phyloP scores from a whole-genome alignment of 192 early-diverging fungal species.

The Podila epigama region DNA sequence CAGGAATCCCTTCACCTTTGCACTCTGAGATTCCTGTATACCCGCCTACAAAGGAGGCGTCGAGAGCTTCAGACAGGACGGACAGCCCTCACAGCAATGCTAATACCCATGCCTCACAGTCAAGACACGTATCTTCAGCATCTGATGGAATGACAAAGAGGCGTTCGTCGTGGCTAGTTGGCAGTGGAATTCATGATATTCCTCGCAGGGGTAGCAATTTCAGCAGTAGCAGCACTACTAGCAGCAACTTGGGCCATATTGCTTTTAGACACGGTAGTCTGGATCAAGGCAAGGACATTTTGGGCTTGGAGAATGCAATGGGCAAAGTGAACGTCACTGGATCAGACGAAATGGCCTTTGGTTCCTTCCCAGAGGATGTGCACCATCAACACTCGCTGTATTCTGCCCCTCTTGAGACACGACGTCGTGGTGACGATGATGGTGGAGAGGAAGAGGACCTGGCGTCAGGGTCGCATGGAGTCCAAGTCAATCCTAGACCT shows the following conservation, averaged over 20 bases:
- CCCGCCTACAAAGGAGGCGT: slow-evolving; percentile 5
- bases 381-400: slow-evolving; percentile 46
- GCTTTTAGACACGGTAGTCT: slow-evolving; percentile 46
- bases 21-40: slow-evolving; percentile 40
- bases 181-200: neutral
- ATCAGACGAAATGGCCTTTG: slow-evolving; percentile 22
- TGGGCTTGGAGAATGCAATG: slow-evolving; percentile 41
- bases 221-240: slow-evolving; percentile 6
- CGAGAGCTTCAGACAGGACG: slow-evolving; percentile 1
- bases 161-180: slow-evolving; percentile 17
- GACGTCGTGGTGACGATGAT: neutral
- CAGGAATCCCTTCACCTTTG: slow-evolving; percentile 36
- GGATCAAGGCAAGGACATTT: slow-evolving; percentile 38
- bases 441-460: neutral
- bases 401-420: slow-evolving; percentile 32
- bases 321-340: slow-evolving; percentile 7
- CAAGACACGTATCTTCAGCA: neutral
- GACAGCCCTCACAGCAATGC: neutral
- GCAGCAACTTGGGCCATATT: slow-evolving; percentile 24
- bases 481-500: slow-evolving; percentile 22
- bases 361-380: slow-evolving; percentile 42
- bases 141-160: slow-evolving; percentile 7
- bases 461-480: neutral
- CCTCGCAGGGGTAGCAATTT: neutral
- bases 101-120: too few species aligned